Evolutionary conservation across 192 early-diverging fungal species (phyloP).

Genomic region (Jimgerdemannia flammicorona): DNA sequence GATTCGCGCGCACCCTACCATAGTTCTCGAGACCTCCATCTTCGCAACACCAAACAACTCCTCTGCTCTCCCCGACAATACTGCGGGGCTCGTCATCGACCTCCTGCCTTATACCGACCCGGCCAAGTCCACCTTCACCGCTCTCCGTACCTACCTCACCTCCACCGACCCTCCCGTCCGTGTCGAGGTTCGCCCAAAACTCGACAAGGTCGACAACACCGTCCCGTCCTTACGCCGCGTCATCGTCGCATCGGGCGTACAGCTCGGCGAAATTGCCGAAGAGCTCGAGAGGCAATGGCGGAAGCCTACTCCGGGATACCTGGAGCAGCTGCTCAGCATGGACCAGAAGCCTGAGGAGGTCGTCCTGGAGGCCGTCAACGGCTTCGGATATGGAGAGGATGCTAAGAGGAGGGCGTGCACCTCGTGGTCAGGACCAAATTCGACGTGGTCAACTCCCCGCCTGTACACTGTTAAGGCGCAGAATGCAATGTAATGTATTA

Average conservation of each 20-base stretch:
- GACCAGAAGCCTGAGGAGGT: background rate
- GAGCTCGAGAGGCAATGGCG: constrained; percentile 42
- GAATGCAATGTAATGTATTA: background rate
- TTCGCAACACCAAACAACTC: constrained; percentile 20
- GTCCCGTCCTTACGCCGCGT: constrained; percentile 34
- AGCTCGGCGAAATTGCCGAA: constrained; percentile 32
- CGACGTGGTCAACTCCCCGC: background rate
- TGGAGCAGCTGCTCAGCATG: constrained; percentile 33
- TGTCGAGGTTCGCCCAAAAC: constrained; percentile 42
- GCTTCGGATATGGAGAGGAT: background rate
- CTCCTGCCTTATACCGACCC: constrained; percentile 38
- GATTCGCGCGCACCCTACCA: constrained; percentile 22
- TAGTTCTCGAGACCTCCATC: constrained; percentile 24
- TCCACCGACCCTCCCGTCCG: constrained; percentile 26
- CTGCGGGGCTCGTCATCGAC: constrained; percentile 45
- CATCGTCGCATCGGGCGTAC: constrained; percentile 36
- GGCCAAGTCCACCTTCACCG: constrained; percentile 35
- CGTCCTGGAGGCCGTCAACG: background rate
- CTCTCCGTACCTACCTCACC: constrained; percentile 34
- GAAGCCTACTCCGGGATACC: constrained; percentile 25
- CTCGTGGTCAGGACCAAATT: background rate
- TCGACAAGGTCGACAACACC: constrained; percentile 35
- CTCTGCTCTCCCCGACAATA: constrained; percentile 25
- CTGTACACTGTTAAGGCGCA: background rate
- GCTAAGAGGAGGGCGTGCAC: background rate